Evolutionary conservation across 306 rosid species (phyloP), one percentile per base, ranked within the genome.

Genomic region (Glycine latifolia): DNA sequence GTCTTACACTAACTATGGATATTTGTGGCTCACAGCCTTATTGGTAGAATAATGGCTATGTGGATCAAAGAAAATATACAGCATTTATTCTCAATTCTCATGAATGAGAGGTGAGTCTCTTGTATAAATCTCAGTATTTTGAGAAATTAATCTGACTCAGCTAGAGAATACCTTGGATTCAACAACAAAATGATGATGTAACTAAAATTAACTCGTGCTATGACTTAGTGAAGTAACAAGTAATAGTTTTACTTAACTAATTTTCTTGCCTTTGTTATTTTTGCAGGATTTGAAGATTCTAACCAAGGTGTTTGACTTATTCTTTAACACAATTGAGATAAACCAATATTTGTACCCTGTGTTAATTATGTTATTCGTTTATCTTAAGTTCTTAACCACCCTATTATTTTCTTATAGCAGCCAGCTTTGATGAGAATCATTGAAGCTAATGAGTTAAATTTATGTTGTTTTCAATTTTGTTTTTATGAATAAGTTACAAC

Each of bases 231-330:
- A n/a, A 56, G 26, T 33, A 49, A 66, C 35, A 70, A n/a, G 35
- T 52, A 9, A 73, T 79, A 65, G 31, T 61, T 37, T 31, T 61
- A 68, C 31, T 7, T 56, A 16, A 16, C 61, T 14, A 54, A 68
- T 49, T 56, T 59, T 54, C 33, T 17, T 71, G 43, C 8, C 43
- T 39, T 49, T 76, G 65, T 70, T 73, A 62, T 77, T 76, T 48
- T 61, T 87, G 81, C 87, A 88, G 94, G 85, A 83, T 44, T 80
- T 74, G 63, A 75, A 75, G 83, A 85, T 41, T 71, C 49, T 50
- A 79, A 72, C 62, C 7, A 77, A 54, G 72, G 58, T 7, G n/a
- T 68, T 61, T 44, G 41, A 77, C 20, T 39, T 74, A 14, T 71
- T 66, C 49, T 69, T 53, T 37, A 48, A 4, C 31, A 79, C 67